These are phyloP conservation scores for Paecilomyces sp. DNA, from an alignment of 2,329 filamentous ascomycete species.

Conservation along the genomic window DNA sequence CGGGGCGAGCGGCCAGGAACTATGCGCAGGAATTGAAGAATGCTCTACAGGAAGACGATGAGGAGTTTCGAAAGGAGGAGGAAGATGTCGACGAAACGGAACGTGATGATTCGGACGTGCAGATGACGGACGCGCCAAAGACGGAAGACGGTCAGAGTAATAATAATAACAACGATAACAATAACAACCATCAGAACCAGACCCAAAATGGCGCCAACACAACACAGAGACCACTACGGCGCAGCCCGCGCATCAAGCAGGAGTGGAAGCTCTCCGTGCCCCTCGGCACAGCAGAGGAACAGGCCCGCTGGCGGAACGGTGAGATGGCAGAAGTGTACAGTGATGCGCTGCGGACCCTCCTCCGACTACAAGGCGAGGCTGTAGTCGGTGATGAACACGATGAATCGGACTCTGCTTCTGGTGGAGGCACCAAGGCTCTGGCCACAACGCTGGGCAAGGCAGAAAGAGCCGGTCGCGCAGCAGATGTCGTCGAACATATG, in stretches of 20 bases:
- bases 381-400: conserved; percentile 10
- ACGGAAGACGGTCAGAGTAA: conserved; percentile 1
- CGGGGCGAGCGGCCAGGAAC: conserved; percentile 30
- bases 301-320: conserved; percentile 32
- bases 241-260: conserved; percentile 5
- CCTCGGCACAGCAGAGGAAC: conserved; percentile 24
- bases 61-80: conserved; percentile 55
- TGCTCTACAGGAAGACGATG: conserved; percentile 31
- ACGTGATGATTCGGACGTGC: conserved; percentile 21
- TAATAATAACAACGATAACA: neutral
- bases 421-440: conserved; percentile 23
- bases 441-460: conserved; percentile 41
- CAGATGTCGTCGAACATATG: conserved; percentile 41
- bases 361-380: conserved; percentile 31
- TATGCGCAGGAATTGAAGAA: conserved; percentile 29
- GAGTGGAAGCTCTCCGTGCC: conserved; percentile 26
- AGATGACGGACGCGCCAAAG: conserved; percentile 27
- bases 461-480: conserved; percentile 37
- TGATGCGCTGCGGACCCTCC: conserved; percentile 30
- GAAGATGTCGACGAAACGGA: conserved; percentile 36
- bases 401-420: neutral
- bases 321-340: conserved; percentile 37
- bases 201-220: neutral
- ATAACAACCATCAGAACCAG: neutral
- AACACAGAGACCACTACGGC: neutral